Conservation (phyloP, 257 asterid species). For the Ilex aquifolium region DNA sequence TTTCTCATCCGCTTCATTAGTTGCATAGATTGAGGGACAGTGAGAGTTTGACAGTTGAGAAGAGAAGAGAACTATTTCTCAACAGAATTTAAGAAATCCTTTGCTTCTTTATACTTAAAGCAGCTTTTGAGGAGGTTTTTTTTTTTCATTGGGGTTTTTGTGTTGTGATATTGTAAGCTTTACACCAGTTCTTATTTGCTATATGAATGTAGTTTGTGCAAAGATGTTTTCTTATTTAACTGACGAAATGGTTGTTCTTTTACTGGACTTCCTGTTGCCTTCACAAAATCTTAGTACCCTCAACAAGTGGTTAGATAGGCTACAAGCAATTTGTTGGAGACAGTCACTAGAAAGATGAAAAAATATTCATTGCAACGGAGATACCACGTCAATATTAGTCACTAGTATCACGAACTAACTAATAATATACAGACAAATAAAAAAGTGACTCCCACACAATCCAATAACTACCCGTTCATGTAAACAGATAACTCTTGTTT, state of each 20-base stretch:
- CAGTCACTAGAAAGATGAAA: too few relatives aligned
- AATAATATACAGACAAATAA: too few relatives aligned
- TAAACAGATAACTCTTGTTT: too few relatives aligned
- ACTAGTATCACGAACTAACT: too few relatives aligned
- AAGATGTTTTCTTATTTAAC: neutral
- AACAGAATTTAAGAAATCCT: constrained; percentile 6
- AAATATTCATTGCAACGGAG: too few relatives aligned
- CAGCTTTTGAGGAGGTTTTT: constrained; percentile 9
- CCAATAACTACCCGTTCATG: too few relatives aligned
- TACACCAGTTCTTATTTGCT: constrained; percentile 37
- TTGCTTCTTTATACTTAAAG: constrained; percentile 31
- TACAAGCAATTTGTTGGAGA: too few relatives aligned
- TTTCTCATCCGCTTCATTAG: constrained; percentile 64
- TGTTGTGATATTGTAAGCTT: constrained; percentile 56
- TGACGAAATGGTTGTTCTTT: neutral
- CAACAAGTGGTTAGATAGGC: too few relatives aligned
- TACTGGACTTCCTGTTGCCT: too few relatives aligned
- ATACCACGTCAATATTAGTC: too few relatives aligned
- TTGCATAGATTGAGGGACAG: constrained; percentile 18
- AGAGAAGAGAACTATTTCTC: constrained; percentile 27
- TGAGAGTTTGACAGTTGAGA: constrained; percentile 6
- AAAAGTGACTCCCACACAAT: too few relatives aligned
- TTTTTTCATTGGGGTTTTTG: neutral
- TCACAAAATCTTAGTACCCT: too few relatives aligned
- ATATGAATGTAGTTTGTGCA: constrained; percentile 34